These are phyloP conservation scores for Hamamelis virginiana DNA, from an alignment of 164 flowering plant genomes.

Conservation along the genomic window DNA sequence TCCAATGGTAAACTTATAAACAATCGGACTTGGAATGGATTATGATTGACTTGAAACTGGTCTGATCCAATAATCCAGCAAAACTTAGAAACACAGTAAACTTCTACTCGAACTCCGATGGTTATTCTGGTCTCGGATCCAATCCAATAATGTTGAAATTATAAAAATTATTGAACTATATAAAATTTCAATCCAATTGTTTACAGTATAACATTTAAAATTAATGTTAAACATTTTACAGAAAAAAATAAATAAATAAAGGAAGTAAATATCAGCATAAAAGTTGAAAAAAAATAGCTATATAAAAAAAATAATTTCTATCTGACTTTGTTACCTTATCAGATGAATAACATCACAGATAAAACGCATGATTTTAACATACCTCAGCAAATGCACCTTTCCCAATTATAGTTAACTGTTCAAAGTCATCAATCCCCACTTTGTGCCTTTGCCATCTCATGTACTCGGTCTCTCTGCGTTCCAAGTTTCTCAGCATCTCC, in stretches of 20 bases:
- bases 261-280: no score
- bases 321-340: not conserved
- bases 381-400: constrained; percentile 96
- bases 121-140: no score
- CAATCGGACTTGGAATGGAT: not conserved
- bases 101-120: not conserved
- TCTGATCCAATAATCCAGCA: not conserved
- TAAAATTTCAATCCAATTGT: no score
- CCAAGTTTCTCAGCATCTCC: constrained; percentile 80
- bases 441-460: constrained; percentile 90
- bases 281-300: no score
- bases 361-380: constrained; percentile 1
- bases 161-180: no score
- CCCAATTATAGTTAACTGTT: constrained; percentile 71
- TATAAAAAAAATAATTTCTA: no score
- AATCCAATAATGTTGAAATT: not conserved
- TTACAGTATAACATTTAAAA: no score
- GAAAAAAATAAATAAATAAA: no score
- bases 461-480: constrained; percentile 71
- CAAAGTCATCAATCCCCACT: constrained; percentile 90
- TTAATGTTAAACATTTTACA: no score
- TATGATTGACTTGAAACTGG: not conserved
- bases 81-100: not conserved
- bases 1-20: no score
- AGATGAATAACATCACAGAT: not conserved